phyloP scores from a whole-genome alignment of 1,139 yeast species.

The Candida pseudoviswanathii region DNA sequence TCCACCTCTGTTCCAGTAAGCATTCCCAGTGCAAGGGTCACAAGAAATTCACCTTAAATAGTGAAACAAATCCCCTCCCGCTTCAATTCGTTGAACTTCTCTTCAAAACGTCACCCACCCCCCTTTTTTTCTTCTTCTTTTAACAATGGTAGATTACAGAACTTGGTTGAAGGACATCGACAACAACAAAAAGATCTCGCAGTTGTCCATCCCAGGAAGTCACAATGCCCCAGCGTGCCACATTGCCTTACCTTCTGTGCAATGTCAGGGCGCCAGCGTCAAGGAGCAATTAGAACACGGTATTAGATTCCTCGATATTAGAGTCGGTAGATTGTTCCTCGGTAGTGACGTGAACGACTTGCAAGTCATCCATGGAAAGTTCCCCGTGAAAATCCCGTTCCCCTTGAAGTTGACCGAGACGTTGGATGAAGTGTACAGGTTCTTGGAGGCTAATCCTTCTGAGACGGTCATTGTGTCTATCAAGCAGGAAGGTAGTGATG shows the following conservation, averaged over 20 bases:
- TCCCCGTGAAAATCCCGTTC: conserved; percentile 68
- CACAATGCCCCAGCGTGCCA: conserved; percentile 80
- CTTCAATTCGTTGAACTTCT: background rate
- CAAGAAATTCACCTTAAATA: background rate
- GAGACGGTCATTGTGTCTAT: conserved; percentile 71
- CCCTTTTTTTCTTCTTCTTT: background rate
- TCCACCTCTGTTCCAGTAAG: no score
- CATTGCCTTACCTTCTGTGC: conserved; percentile 75
- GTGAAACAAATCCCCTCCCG: background rate
- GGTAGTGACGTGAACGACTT: conserved; percentile 46
- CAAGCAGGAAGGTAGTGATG: conserved; percentile 73
- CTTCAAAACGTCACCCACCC: background rate
- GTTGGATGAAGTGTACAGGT: conserved; percentile 60
- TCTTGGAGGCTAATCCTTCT: conserved; percentile 51
- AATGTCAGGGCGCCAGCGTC: conserved; percentile 69
- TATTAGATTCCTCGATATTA: conserved; percentile 70
- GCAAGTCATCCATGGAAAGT: conserved; percentile 74
- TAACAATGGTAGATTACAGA: conserved; percentile 41
- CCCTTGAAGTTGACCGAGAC: conserved; percentile 52
- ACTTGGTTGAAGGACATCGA: conserved; percentile 59
- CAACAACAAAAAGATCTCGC: conserved; percentile 54
- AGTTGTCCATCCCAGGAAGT: conserved; percentile 74
- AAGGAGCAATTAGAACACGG: conserved; percentile 69
- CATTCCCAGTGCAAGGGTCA: background rate
- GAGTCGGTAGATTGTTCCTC: conserved; percentile 62